Conservation (phyloP, 2,329 filamentous ascomycete species). For the Colletotrichum zoysiae region DNA sequence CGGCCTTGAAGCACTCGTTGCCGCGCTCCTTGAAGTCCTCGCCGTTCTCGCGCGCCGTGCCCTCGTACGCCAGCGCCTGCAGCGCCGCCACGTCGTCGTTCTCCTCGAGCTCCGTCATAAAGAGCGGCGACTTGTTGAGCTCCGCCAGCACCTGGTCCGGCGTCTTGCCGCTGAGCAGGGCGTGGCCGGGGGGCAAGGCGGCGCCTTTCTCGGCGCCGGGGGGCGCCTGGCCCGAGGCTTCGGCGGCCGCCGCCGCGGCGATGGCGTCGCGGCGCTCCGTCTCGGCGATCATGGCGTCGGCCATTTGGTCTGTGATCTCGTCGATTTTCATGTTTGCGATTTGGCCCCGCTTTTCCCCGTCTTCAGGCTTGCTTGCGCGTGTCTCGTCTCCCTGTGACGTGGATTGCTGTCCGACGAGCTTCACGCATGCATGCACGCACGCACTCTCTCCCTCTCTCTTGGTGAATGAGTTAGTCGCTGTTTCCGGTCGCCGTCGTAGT, state of each 20-base stretch:
- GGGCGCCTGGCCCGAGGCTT: slow-evolving; percentile 22
- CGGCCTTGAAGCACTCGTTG: slow-evolving; percentile 85
- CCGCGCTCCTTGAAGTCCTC: slow-evolving; percentile 90
- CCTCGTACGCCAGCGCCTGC: slow-evolving; percentile 92
- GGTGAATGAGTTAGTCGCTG: not conserved
- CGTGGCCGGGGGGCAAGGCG: slow-evolving; percentile 60
- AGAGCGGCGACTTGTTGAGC: slow-evolving; percentile 78
- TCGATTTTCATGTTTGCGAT: slow-evolving; percentile 54
- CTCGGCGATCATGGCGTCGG: slow-evolving; percentile 48
- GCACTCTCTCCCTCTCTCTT: not conserved
- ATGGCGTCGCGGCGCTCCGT: slow-evolving; percentile 13
- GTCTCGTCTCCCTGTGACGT: too few species aligned
- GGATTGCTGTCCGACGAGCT: not conserved
- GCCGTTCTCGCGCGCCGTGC: slow-evolving; percentile 85
- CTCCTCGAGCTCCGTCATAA: slow-evolving; percentile 94
- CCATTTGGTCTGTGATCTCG: slow-evolving; percentile 58
- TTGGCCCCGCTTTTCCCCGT: slow-evolving; percentile 1
- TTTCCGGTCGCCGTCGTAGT: not conserved
- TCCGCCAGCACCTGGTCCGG: slow-evolving; percentile 69
- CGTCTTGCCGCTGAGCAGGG: slow-evolving; percentile 56
- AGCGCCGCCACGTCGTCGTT: slow-evolving; percentile 89
- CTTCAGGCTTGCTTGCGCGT: not conserved
- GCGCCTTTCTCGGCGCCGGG: slow-evolving; percentile 52
- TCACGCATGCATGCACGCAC: too few species aligned
- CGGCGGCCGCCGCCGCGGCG: slow-evolving; percentile 11